Conservation (phyloP, 371 early-diverging fungal genomes). For the Dipsacomyces acuminosporus region DNA sequence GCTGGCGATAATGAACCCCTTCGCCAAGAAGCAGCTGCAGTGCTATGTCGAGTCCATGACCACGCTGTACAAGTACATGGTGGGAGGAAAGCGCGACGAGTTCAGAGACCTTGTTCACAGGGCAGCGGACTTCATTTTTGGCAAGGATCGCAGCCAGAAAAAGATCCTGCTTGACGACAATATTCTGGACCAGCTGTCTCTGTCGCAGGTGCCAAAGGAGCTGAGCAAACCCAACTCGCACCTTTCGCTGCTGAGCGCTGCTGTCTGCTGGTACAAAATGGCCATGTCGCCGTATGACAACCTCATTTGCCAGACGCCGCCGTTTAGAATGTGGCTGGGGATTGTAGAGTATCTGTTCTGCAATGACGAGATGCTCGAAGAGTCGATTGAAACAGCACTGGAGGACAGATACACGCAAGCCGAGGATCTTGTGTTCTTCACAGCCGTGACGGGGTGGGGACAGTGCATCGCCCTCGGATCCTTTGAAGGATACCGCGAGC, state of each 20-base stretch:
- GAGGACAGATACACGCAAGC: conserved; percentile 73
- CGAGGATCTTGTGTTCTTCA: conserved; percentile 89
- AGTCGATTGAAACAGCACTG: conserved; percentile 78
- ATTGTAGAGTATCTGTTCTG: conserved; percentile 89
- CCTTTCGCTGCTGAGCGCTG: conserved; percentile 86
- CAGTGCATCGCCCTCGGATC: conserved; percentile 78
- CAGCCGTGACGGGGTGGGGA: conserved; percentile 88
- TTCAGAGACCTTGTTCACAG: conserved; percentile 65
- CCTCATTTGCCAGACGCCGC: conserved; percentile 92
- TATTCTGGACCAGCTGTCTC: conserved; percentile 79
- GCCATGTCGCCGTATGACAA: conserved; percentile 87
- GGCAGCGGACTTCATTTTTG: conserved; percentile 84
- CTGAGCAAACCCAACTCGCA: conserved; percentile 83
- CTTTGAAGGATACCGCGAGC: conserved; percentile 75
- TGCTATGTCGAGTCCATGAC: conserved; percentile 87
- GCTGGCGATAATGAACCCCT: conserved; percentile 89
- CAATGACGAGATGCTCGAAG: conserved; percentile 68
- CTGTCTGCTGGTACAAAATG: conserved; percentile 86
- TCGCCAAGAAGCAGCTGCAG: conserved; percentile 75
- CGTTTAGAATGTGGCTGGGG: conserved; percentile 92
- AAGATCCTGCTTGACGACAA: conserved; percentile 75
- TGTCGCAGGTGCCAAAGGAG: conserved; percentile 76
- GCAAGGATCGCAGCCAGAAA: conserved; percentile 56
- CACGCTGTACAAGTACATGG: conserved; percentile 89
- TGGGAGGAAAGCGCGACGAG: conserved; percentile 77